These are phyloP conservation scores for Ustilago sp. DNA, from an alignment of 1,284 basidiomycete species.

Conservation along the genomic window DNA sequence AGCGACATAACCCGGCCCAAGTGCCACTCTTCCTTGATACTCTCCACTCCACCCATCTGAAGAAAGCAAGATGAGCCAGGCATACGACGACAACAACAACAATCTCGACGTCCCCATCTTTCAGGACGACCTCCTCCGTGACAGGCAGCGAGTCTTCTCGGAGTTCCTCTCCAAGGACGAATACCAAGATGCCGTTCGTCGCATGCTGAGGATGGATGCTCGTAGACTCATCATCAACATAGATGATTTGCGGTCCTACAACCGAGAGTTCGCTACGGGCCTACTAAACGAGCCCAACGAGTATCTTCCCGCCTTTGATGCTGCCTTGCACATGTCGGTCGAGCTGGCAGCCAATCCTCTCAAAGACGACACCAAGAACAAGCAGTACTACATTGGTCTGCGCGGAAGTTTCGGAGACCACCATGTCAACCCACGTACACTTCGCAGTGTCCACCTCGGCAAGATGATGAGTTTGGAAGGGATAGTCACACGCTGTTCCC, in stretches of 20 bases:
- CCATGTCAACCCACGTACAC: conserved; percentile 93
- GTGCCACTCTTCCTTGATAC: conserved; percentile 7
- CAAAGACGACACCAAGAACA: conserved; percentile 85
- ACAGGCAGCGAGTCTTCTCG: conserved; percentile 77
- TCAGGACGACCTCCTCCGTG: conserved; percentile 63
- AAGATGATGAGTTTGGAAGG: conserved; percentile 98
- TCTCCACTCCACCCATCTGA: too few species aligned
- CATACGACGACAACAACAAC: conserved; percentile 43
- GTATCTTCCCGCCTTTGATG: conserved; percentile 91
- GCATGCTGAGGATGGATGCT: conserved; percentile 85
- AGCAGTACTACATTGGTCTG: conserved; percentile 82
- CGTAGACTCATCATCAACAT: conserved; percentile 94
- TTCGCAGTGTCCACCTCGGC: conserved; percentile 87
- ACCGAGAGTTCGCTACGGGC: conserved; percentile 74
- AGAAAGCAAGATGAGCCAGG: conserved; percentile 39
- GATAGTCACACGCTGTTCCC: conserved; percentile 95
- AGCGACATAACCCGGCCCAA: conserved; percentile 2
- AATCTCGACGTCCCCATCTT: conserved; percentile 60
- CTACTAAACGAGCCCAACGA: conserved; percentile 89
- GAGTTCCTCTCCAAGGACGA: conserved; percentile 81
- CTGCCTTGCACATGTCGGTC: conserved; percentile 82
- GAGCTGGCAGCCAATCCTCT: conserved; percentile 80
- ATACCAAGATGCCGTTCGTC: conserved; percentile 86
- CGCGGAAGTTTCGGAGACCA: conserved; percentile 99
- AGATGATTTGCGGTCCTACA: conserved; percentile 94